phyloP scores from a whole-genome alignment of 306 rosid species.

The Inga leiocalycina region DNA sequence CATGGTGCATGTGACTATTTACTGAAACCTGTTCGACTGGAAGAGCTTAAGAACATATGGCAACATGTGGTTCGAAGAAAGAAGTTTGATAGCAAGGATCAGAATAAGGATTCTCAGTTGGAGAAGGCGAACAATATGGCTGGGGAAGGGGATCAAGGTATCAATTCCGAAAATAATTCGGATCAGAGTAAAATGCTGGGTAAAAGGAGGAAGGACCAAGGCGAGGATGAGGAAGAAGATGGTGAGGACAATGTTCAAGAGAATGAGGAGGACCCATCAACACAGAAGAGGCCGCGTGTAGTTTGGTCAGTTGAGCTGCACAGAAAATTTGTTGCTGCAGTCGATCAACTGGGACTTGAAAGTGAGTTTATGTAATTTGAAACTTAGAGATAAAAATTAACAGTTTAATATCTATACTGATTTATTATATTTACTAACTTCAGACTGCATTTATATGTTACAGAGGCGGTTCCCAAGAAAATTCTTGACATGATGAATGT shows the following conservation, averaged over 20 bases:
- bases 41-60: conserved; percentile 88
- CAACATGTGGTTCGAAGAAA: conserved; percentile 78
- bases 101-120: conserved; percentile 35
- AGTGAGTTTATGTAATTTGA: conserved; percentile 58
- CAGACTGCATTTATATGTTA: conserved; percentile 26
- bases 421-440: conserved; percentile 22
- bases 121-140: conserved; percentile 35
- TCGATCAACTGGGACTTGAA: conserved; percentile 66
- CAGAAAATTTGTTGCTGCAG: conserved; percentile 69
- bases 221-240: conserved; percentile 62
- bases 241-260: conserved; percentile 51
- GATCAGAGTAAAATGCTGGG: conserved; percentile 38
- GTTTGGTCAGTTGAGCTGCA: conserved; percentile 78
- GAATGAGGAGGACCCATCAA: conserved; percentile 54
- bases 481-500: conserved; percentile 85
- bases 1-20: conserved; percentile 89
- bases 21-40: conserved; percentile 75
- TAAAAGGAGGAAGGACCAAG: conserved; percentile 60
- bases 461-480: conserved; percentile 89
- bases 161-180: conserved; percentile 34
- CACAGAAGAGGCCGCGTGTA: conserved; percentile 69
- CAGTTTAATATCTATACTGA: not conserved
- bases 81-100: conserved; percentile 54
- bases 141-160: conserved; percentile 41
- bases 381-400: not conserved